Evolutionary conservation across 805 yeast species (phyloP).

Genomic region (Sugiyamaella mastotermitis): DNA sequence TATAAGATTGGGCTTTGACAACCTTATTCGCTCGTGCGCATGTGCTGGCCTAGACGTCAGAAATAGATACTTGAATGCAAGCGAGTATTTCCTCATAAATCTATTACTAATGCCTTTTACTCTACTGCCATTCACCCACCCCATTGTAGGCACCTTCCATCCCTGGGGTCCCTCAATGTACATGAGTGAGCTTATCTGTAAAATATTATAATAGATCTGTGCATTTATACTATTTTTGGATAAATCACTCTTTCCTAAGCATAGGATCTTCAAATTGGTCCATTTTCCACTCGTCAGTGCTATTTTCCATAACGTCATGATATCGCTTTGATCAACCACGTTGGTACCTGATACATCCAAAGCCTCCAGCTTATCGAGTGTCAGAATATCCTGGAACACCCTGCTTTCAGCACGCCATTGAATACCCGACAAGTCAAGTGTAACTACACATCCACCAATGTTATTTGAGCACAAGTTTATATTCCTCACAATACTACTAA

Average conservation of each 20-base stretch:
- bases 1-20: background rate
- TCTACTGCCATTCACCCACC: slow-evolving; percentile 4
- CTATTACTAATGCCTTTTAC: slow-evolving; percentile 8
- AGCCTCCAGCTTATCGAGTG: slow-evolving; percentile 11
- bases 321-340: slow-evolving; percentile 3
- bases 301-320: slow-evolving; percentile 12
- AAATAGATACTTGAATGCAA: slow-evolving; percentile 10
- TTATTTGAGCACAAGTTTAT: background rate
- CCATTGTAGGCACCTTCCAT: slow-evolving; percentile 49
- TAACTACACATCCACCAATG: slow-evolving; percentile 2
- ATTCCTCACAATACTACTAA: background rate
- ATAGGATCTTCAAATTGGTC: slow-evolving; percentile 10
- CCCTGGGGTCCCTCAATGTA: slow-evolving; percentile 33
- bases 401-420: background rate
- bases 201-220: slow-evolving; percentile 2
- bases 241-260: slow-evolving; percentile 6
- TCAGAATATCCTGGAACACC: slow-evolving; percentile 1
- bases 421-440: slow-evolving; percentile 11
- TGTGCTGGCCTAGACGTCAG: background rate
- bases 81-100: slow-evolving; percentile 7
- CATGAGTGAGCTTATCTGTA: slow-evolving; percentile 1
- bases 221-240: background rate
- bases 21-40: background rate
- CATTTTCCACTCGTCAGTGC: slow-evolving; percentile 11
- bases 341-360: slow-evolving; percentile 14